Evolutionary conservation across 768 basidiomycete species (phyloP), one percentile per base, ranked within the genome.

Genomic region (Leccinum broughii): DNA sequence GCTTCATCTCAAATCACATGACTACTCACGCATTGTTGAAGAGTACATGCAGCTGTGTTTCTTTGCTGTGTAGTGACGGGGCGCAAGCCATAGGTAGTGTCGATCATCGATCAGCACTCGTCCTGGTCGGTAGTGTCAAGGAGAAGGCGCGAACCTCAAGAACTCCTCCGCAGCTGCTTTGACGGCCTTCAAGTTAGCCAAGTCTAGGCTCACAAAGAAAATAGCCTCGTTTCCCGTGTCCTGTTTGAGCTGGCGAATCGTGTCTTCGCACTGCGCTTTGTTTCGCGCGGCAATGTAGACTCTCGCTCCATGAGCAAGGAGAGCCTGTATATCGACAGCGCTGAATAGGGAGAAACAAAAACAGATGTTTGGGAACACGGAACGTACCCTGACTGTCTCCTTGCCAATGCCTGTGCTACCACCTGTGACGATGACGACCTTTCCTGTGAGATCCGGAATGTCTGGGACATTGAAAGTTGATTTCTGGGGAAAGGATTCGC

Each of bases 1-100:
- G 3, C 22, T 34, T 10, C 17, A 15, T 59, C 26, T 28, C 83
- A 81, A 52, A 34, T 3, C 3, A 26, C n/a, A 44, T 44, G 41
- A 20, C 11, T 20, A 51, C 82, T 55, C 52, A 83, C 81, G 76
- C 83, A 49, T 80, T 84, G 59, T 83, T 83, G 70, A 81, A 78
- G 8, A 85, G 70, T 6, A 81, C 73, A 56, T 85, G 73, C 15
- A 86, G 69, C 57, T 74, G 69, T 2, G 62, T 73, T 63, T 85
- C 83, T 60, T 78, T 78, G 34, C 78, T 81, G 48, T 24, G 22
- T 22, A 48, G 20, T 34, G 11, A 48, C 6, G 46, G 10, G 24
- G 6, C 20, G 11, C 20, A 13, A 22, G 46, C 11, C 44, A 20
- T 46, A 48, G 39, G 17, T 41, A 9, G 10, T 11, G 11, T 34